A percentile compares a stretch with the other conserved stretches of the same genome.
Evolutionary conservation across 345 rosid genomes (phyloP).

Genomic region (Citrus mangshanensis): DNA sequence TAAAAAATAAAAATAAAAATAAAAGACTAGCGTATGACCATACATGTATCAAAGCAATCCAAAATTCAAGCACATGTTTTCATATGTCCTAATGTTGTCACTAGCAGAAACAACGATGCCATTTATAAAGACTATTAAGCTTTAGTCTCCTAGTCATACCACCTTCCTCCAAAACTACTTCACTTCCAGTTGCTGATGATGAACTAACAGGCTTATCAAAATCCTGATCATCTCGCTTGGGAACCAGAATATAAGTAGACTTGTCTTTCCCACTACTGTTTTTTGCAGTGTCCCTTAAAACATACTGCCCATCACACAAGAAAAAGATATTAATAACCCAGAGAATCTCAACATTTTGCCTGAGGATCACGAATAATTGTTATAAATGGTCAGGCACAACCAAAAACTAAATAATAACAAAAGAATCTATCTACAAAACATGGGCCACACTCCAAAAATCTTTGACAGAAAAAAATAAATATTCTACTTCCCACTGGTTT

Average conservation of each 20-base stretch:
- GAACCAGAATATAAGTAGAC: conserved; percentile 34
- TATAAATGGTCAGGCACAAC: background rate
- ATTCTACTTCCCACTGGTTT: background rate
- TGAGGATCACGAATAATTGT: background rate
- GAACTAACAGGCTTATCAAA: conserved; percentile 37
- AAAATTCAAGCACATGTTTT: background rate
- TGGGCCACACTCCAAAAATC: background rate
- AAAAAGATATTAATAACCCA: conserved; percentile 4
- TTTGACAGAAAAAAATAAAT: background rate
- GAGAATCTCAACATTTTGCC: background rate
- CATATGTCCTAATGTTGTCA: background rate
- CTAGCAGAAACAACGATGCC: background rate
- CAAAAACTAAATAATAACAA: background rate
- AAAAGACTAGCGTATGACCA: background rate
- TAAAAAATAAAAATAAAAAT: background rate
- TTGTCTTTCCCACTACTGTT: conserved; percentile 44
- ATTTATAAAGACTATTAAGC: background rate
- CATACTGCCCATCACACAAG: conserved; percentile 46
- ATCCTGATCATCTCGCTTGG: conserved; percentile 46
- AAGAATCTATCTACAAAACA: background rate
- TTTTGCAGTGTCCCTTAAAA: conserved; percentile 45
- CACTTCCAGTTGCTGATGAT: conserved; percentile 36
- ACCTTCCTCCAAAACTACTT: conserved; percentile 39
- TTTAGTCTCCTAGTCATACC: conserved; percentile 30
- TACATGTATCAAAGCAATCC: background rate